Base-by-base conservation (phyloP, 257 asterid species). In the Oldenlandia corymbosa region DNA sequence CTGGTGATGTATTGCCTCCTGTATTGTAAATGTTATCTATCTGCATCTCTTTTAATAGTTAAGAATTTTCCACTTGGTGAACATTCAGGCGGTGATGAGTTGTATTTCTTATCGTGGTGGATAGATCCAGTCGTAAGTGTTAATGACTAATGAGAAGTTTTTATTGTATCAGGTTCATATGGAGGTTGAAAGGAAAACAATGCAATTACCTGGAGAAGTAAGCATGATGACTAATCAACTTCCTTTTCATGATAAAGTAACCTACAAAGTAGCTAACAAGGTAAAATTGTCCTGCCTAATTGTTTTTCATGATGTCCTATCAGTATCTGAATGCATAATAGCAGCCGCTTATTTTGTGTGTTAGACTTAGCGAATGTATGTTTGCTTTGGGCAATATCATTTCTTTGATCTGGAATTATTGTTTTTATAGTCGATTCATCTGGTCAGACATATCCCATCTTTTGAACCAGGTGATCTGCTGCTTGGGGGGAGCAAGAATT, bases 401-500 rank as follows among this genome's bases (percentile, higher is more conserved):
- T 63, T 63, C 43, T 30, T 48, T 21, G 32, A 20, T 49, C 12
- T 12, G 24, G n/a, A n/a, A n/a, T n/a, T n/a, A n/a, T n/a, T 20
- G n/a, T 1, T 32, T 48, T 8, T 32, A 7, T 48, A 0, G 1
- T 3, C 24, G 14, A 47, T 63, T n/a, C 28, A 7, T 62, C 31
- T 62, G 16, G 61, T 10, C 16, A 30, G 17, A 56, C 23, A 37
- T 31, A 34, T 34, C 58, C 48, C 32, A 16, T 68, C 52, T 14
- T 11, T 55, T 59, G 59, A 69, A 72, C 71, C 92, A 92, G 99
- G 79, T 79, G 65, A 85, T 93, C 65, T 93, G 92, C 76, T 93
- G 97, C 69, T 80, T 93, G 84, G 90, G 84, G 66, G 96, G 96
- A 72, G 89, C 92, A 62, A 87, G 99, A 77, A 93, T 93, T 69